These are phyloP conservation scores for Apiospora pterosperma DNA, from an alignment of 2,329 filamentous ascomycete species.

Conservation along the genomic window DNA sequence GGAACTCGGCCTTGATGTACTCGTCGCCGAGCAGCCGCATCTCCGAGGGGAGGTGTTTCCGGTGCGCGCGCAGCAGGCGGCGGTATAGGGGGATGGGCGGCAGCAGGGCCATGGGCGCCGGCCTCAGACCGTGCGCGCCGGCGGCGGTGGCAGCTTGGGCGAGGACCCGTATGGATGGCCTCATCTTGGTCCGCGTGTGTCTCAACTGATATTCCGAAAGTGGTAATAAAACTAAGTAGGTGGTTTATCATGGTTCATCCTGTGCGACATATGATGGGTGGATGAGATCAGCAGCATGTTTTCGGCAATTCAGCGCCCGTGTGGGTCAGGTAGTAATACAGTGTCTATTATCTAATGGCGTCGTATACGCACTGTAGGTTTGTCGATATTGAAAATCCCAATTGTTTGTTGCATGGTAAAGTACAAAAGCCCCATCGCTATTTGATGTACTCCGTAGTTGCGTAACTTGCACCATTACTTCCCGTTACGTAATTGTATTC, in stretches of 20 bases:
- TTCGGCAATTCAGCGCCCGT: not conserved
- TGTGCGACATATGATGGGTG: not conserved
- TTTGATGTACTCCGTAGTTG: not conserved
- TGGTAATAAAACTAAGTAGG: not conserved
- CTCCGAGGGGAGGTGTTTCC: conserved; percentile 70
- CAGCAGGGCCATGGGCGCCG: conserved; percentile 58
- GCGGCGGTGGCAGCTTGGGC: conserved; percentile 32
- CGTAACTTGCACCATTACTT: not conserved
- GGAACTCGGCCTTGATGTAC: conserved; percentile 91
- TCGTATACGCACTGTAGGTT: not conserved
- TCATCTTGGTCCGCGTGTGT: conserved; percentile 19
- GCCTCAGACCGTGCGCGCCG: conserved; percentile 25
- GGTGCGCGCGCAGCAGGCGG: conserved; percentile 79
- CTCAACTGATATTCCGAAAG: not conserved
- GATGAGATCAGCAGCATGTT: not conserved
- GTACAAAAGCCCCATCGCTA: not conserved
- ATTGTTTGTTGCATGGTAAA: not conserved
- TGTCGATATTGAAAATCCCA: not conserved
- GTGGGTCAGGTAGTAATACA: not conserved
- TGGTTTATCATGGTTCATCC: not conserved
- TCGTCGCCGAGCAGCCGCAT: conserved; percentile 83
- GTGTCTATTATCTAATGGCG: not conserved
- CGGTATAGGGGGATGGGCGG: conserved; percentile 89
- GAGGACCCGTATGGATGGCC: conserved; percentile 22
- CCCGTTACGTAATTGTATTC: not conserved